Conservation (phyloP, 805 yeast genomes). For the Komagataella pseudopastoris region DNA sequence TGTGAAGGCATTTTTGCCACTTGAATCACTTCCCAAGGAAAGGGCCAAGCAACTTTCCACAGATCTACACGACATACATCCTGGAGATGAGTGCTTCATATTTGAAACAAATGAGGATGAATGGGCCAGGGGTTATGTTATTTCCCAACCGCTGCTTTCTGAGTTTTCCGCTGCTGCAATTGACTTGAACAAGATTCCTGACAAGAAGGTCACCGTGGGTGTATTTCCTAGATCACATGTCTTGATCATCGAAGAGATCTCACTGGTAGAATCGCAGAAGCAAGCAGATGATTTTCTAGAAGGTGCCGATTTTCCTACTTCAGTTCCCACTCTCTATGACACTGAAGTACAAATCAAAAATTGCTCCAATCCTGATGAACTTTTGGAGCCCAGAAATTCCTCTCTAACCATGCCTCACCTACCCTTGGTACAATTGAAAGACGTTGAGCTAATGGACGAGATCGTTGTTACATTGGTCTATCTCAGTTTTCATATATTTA, state of each 20-base stretch:
- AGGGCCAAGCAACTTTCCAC: neutral
- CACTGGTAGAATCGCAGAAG: constrained; percentile 9
- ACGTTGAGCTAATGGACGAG: constrained; percentile 38
- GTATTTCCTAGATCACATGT: constrained; percentile 50
- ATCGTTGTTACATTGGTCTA: constrained; percentile 42
- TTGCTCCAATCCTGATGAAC: neutral
- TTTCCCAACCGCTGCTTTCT: constrained; percentile 56
- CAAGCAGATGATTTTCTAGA: constrained; percentile 1
- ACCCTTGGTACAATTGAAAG: constrained; percentile 18
- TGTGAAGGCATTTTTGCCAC: constrained; percentile 30
- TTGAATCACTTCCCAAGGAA: constrained; percentile 10
- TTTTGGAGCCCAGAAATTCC: neutral
- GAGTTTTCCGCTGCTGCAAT: constrained; percentile 52
- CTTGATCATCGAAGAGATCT: constrained; percentile 26
- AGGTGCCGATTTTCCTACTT: constrained; percentile 3
- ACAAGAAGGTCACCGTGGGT: constrained; percentile 34
- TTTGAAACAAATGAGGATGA: constrained; percentile 44
- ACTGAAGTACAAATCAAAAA: constrained; percentile 3
- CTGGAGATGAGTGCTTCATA: constrained; percentile 68
- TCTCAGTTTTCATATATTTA: constrained; percentile 49
- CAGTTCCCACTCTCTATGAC: constrained; percentile 19
- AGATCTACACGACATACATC: constrained; percentile 31
- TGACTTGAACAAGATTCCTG: constrained; percentile 51
- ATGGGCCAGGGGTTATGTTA: constrained; percentile 75
- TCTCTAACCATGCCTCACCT: neutral